Evolutionary conservation across 305 asterid species (phyloP), one percentile per base, ranked within the genome.

Genomic region (Solanum chacoense): DNA sequence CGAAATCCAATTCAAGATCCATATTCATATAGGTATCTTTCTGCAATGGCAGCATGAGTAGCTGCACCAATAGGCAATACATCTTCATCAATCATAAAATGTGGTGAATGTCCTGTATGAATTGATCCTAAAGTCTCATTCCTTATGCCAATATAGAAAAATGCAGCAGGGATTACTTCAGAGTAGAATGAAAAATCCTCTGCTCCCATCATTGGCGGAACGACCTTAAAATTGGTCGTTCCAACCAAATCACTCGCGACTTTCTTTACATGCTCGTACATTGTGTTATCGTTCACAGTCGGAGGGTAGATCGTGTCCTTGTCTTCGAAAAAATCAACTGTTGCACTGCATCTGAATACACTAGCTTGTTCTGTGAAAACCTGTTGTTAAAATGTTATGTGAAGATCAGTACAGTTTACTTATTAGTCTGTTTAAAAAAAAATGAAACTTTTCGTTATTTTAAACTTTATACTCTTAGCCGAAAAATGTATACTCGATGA

Each of bases 161-260:
- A 97, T 20, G 95, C 94, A 4, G 98, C 94, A 1, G 99, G 99
- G 50, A 97, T 88, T 24, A 93, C 92, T 90, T 97, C 94, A 22
- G 97, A 92, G 91, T 95, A 97, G 92, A 97, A 97, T 8, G 99
- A 88, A 89, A 97, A 97, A 92, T 97, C 99, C 91, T 97, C 99
- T 1, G 96, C 93, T 2, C 99, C 99, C 99, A 97, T 97, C 38
- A 96, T 18, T 18, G 97, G 98, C 20, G 94, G 91, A 31, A 93
- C 96, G 2, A 90, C 94, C 29, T 22, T 84, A 91, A 92, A 95
- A 31, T 91, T 93, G 7, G 85, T 7, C 29, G 91, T 88, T 1
- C 98, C 98, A 18, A 90, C 24, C 79, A 97, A 78, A 86, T 94
- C 97, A 12, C 85, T 16, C 3, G 93, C 90, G 6, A 93, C 94